Evolutionary conservation across 805 yeast species (phyloP), one percentile per base, ranked within the genome.

Genomic region (Nakazawaea pomicola): DNA sequence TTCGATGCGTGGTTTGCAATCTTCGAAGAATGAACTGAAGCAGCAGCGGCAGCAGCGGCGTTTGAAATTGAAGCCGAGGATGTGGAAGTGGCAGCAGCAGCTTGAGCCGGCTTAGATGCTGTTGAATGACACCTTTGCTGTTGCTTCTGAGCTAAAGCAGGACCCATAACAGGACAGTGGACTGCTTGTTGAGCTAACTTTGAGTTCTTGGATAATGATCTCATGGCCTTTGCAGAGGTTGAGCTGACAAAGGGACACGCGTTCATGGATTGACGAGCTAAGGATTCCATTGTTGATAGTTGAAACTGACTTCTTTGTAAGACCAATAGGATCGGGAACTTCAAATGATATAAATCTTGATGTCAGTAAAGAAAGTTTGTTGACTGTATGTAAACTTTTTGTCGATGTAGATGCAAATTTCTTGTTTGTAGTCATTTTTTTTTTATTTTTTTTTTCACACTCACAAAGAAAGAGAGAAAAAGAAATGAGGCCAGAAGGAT

Each of bases 211-310:
- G 81, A 70, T 50, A 84, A 56, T 48, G 70, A 67, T 53, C 83
- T 78, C 56, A 87, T 67, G 12, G 81, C 70, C 38, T 76, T 66
- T 16, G 81, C 66, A 4, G 85, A 70, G 18, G 78, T 68, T 18
- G 78, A 61, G 44, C 61, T 60, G 46, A 90, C 78, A 61, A 86
- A 90, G 17, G 97, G 97, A 60, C 97, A 90, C 38, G 84, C 76
- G 49, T 69, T 73, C 65, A 82, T 72, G 17, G 96, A 84, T 47
- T 81, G 82, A 54, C 82, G 80, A 31, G 90, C 78, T 39, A 87
- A 61, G 19, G 86, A 61, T 58, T 89, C 97, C 97, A 89, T 89
- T n/a, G n/a, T n/a, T n/a, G n/a, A n/a, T n/a, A n/a, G n/a, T n/a
- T n/a, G n/a, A n/a, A n/a, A n/a, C n/a, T n/a, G n/a, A n/a, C n/a